Conservation (phyloP, 441 rosid species). For the Lepidium campestre region DNA sequence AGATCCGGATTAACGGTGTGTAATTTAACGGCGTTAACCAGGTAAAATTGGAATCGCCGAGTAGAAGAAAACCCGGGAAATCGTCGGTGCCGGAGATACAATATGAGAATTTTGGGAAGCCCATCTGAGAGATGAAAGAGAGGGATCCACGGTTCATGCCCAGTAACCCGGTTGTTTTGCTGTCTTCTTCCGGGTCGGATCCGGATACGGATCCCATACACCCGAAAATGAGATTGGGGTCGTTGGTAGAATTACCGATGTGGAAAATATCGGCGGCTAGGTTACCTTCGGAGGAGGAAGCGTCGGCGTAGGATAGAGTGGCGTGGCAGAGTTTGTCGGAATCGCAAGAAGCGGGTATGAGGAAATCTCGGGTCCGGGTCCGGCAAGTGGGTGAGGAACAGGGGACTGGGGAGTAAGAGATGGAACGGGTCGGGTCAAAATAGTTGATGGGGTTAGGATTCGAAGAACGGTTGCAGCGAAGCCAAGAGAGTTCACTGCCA, state of each 20-base stretch:
- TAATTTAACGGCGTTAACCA: constrained; percentile 53
- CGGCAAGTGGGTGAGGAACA: constrained; percentile 71
- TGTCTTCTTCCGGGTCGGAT: constrained; percentile 63
- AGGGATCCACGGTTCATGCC: constrained; percentile 91
- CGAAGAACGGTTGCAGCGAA: constrained; percentile 55
- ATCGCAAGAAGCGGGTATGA: constrained; percentile 80
- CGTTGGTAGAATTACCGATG: constrained; percentile 43
- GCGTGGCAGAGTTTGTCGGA: constrained; percentile 69
- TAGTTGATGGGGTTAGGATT: constrained; percentile 22
- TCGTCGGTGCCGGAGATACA: constrained; percentile 68
- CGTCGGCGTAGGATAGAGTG: constrained; percentile 73
- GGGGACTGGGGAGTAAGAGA: constrained; percentile 51
- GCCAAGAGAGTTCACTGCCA: constrained; percentile 91
- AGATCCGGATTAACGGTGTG: constrained; percentile 63
- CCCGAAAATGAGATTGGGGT: constrained; percentile 52
- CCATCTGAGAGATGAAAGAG: constrained; percentile 73
- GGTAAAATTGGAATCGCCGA: constrained; percentile 65
- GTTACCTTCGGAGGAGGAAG: constrained; percentile 76
- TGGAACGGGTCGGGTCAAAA: constrained; percentile 58
- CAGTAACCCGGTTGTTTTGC: constrained; percentile 61
- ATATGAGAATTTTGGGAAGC: constrained; percentile 73
- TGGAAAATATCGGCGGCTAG: constrained; percentile 62
- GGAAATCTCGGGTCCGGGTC: constrained; percentile 60
- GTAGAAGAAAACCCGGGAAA: constrained; percentile 61
- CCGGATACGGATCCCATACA: constrained; percentile 71